phyloP scores from a whole-genome alignment of 805 yeast genomes.

The Wickerhamiella dianesei region DNA sequence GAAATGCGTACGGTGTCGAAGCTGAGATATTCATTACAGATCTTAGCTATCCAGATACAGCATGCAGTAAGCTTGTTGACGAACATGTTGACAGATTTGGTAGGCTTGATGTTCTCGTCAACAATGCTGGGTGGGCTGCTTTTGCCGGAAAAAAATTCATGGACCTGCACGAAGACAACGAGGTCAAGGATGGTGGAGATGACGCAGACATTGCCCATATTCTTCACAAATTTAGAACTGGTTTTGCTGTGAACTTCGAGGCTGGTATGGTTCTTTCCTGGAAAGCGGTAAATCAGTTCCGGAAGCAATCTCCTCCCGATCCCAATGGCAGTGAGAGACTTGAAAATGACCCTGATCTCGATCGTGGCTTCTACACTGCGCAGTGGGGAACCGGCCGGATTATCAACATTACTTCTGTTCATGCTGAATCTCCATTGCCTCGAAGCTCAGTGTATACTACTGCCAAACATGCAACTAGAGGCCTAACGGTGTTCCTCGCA shows the following conservation, averaged over 20 bases:
- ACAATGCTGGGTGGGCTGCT: slow-evolving; percentile 14
- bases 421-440: slow-evolving; percentile 12
- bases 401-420: slow-evolving; percentile 13
- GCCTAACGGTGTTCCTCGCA: slow-evolving; percentile 11
- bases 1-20: slow-evolving; percentile 6
- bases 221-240: slow-evolving; percentile 7
- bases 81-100: slow-evolving; percentile 9
- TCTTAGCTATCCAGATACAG: slow-evolving; percentile 8
- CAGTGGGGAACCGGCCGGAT: slow-evolving; percentile 14
- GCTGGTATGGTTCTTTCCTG: slow-evolving; percentile 11
- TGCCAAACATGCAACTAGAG: slow-evolving; percentile 13
- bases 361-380: slow-evolving; percentile 8
- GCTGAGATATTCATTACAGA: slow-evolving; percentile 8
- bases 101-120: slow-evolving; percentile 12
- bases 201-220: slow-evolving; percentile 3
- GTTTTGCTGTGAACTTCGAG: slow-evolving; percentile 13
- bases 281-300: slow-evolving; percentile 11
- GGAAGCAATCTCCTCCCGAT: slow-evolving; percentile 10
- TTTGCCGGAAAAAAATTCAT: slow-evolving; percentile 11
- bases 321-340: background rate
- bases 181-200: background rate
- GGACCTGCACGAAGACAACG: slow-evolving; percentile 6
- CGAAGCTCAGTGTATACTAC: slow-evolving; percentile 9
- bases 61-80: slow-evolving; percentile 4
- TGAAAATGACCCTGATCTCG: slow-evolving; percentile 5